These are phyloP conservation scores for Xylariaceae sp. DNA, from an alignment of 2,329 filamentous ascomycete genomes.

Conservation along the genomic window DNA sequence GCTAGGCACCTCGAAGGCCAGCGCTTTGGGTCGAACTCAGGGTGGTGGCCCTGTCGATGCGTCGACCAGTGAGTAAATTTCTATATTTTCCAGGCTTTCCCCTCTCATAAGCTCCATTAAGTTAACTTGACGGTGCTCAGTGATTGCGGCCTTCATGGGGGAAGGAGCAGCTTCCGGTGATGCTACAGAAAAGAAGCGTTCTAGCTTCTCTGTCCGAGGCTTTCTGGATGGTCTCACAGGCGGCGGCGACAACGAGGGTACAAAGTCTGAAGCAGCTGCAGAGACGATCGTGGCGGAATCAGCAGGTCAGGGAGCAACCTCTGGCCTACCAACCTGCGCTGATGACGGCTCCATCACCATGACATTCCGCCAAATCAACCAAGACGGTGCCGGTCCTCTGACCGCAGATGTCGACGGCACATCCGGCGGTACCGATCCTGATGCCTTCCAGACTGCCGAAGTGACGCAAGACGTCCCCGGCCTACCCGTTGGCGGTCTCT, in stretches of 20 bases:
- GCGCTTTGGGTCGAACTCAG: slow-evolving; percentile 62
- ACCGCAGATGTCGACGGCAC: slow-evolving; percentile 59
- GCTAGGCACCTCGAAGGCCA: slow-evolving; percentile 52
- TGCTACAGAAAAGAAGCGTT: slow-evolving; percentile 23
- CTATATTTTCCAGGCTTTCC: too few relatives aligned
- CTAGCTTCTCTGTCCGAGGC: not conserved
- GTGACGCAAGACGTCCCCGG: slow-evolving; percentile 63
- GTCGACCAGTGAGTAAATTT: slow-evolving; percentile 33
- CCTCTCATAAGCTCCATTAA: too few relatives aligned
- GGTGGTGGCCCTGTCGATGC: slow-evolving; percentile 59
- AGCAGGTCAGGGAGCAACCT: slow-evolving; percentile 50
- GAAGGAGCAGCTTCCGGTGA: slow-evolving; percentile 37
- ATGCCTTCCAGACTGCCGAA: slow-evolving; percentile 58
- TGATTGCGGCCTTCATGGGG: slow-evolving; percentile 61
- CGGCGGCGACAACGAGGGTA: slow-evolving; percentile 33
- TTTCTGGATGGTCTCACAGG: slow-evolving; percentile 32
- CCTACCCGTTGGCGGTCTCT: slow-evolving; percentile 54
- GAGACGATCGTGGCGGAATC: slow-evolving; percentile 55
- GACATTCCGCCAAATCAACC: slow-evolving; percentile 69
- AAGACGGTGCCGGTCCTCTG: slow-evolving; percentile 65
- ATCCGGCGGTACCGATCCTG: slow-evolving; percentile 59
- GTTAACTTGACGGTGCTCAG: too few relatives aligned
- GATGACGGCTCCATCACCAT: slow-evolving; percentile 61
- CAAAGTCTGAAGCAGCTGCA: slow-evolving; percentile 39
- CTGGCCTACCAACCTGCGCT: slow-evolving; percentile 58